Base-by-base conservation (phyloP, 768 basidiomycete species). In the Boletus huronensis region DNA sequence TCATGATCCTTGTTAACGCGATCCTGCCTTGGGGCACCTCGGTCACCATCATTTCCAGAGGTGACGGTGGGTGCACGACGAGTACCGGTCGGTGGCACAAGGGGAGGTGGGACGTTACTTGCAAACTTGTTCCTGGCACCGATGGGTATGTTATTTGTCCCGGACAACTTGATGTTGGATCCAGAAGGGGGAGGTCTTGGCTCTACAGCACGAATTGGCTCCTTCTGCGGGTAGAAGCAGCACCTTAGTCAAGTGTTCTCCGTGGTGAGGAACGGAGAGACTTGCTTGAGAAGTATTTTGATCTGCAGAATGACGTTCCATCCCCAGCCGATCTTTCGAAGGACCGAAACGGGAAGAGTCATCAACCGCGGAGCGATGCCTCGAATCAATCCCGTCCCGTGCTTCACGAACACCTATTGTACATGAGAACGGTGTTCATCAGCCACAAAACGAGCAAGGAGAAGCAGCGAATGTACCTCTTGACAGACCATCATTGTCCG, bases 121-220 rank as follows among this genome's bases (percentile, higher is more conserved):
- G 54, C n/a, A 54, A 67, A 64, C 19, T 65, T 72, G 46, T 54
- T 64, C 43, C 67, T 58, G 7, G 52, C 49, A 17, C 71, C 71
- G 26, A 70, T 70, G 16, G 70, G 70, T 48, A 54, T 64, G 29
- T 62, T 72, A 51, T 73, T 71, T 23, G 70, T 70, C 23, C 70
- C 70, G 3, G 70, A 71, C 9, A 72, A 35, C 25, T 66, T 69
- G 25, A 66, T 19, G 14, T 55, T 63, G 16, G 65, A 54, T 31
- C 60, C 66, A 26, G 52, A 35, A 16, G 51, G 54, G 9, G 48
- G 50, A 6, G 49, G 36, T 26, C 64, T 58, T 17, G 54, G 36
- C 35, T 64, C 69, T 41, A 34, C 9, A 26, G 25, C 43, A 32
- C 58, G 64, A 21, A 19, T 17, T 13, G 50, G 26, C 23, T 70